Conservation (phyloP, 2,329 filamentous ascomycete species). For the Sporothrix humicola region DNA sequence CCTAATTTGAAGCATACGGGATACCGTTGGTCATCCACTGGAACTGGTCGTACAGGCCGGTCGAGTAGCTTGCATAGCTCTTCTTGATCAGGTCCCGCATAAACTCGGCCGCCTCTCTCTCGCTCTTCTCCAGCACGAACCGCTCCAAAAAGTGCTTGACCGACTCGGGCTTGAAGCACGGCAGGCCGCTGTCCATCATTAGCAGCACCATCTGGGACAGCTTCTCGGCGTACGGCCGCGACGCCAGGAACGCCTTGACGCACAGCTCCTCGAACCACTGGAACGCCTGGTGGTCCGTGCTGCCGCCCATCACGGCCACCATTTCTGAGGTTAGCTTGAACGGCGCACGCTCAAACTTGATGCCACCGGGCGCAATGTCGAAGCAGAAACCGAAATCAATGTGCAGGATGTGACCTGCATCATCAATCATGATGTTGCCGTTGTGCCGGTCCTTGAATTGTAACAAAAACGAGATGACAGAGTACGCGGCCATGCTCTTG, state of each 20-base stretch:
- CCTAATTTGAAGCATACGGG: conserved; percentile 38
- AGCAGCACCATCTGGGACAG: conserved; percentile 86
- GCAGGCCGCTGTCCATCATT: conserved; percentile 95
- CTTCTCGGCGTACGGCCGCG: conserved; percentile 84
- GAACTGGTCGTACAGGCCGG: conserved; percentile 96
- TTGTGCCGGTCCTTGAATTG: conserved; percentile 99
- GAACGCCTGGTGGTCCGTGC: conserved; percentile 82
- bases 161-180: conserved; percentile 97
- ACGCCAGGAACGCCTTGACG: conserved; percentile 91
- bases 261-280: conserved; percentile 96
- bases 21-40: conserved; percentile 57
- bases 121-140: conserved; percentile 89
- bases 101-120: conserved; percentile 92
- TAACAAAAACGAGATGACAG: conserved; percentile 91
- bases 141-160: conserved; percentile 90
- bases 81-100: conserved; percentile 88
- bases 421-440: conserved; percentile 99
- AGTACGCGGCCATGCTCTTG: conserved; percentile 99
- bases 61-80: conserved; percentile 89
- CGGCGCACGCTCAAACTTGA: conserved; percentile 95
- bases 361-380: conserved; percentile 94
- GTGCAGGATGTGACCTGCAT: conserved; percentile 94
- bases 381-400: conserved; percentile 99
- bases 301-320: conserved; percentile 98
- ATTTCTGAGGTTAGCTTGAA: conserved; percentile 99